These are phyloP conservation scores for Talaromyces marneffei DNA, from an alignment of 2,329 filamentous ascomycete genomes.

Conservation along the genomic window DNA sequence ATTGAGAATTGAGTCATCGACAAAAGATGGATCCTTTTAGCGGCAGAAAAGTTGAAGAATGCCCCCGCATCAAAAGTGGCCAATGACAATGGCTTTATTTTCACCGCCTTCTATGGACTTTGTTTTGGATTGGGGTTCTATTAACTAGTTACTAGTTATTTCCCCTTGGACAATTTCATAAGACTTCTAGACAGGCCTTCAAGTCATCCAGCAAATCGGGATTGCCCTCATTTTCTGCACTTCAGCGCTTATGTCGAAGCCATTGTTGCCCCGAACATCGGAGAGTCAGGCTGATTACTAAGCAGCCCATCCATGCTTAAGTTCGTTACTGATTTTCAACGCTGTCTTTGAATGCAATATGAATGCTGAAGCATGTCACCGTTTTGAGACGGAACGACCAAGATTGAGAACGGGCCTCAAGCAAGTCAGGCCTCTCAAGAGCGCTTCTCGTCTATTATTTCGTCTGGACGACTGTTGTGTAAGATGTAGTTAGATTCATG, in stretches of 20 bases:
- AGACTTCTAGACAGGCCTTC: no score
- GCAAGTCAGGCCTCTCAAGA: background rate
- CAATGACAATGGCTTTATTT: background rate
- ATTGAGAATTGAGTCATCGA: background rate
- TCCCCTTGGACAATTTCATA: background rate
- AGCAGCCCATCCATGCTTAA: background rate
- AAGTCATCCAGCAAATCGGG: no score
- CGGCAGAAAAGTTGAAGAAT: background rate
- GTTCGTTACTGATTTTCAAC: background rate
- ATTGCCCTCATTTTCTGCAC: no score
- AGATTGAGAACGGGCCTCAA: background rate
- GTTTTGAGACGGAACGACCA: background rate
- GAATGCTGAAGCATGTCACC: background rate
- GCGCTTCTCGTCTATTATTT: background rate
- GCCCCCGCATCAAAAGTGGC: background rate
- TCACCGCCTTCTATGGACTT: background rate
- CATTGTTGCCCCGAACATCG: background rate
- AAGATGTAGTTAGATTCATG: background rate
- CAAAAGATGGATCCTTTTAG: background rate
- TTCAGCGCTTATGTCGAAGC: background rate
- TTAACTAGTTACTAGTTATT: background rate
- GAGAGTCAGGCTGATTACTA: background rate
- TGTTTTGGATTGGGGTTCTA: background rate
- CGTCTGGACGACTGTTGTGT: background rate
- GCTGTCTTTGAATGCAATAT: background rate